These are phyloP conservation scores for Kodamaea sagamina DNA, from an alignment of 805 yeast genomes.

Conservation along the genomic window DNA sequence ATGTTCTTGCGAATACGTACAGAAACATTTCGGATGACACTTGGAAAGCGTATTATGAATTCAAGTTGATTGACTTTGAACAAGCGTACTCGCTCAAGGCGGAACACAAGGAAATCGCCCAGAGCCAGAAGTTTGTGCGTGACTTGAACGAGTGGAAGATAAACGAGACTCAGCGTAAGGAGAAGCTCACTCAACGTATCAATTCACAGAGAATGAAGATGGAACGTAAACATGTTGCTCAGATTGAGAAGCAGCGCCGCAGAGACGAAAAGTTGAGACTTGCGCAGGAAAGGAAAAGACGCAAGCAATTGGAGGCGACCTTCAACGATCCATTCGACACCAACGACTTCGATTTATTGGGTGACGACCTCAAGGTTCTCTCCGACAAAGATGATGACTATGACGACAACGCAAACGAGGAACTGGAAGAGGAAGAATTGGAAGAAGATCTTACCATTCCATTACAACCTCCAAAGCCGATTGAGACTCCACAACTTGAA, in stretches of 20 bases:
- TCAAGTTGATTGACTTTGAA: conserved; percentile 42
- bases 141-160: conserved; percentile 18
- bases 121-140: conserved; percentile 16
- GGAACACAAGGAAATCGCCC: conserved; percentile 19
- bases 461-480: conserved; percentile 21
- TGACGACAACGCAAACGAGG: conserved; percentile 10
- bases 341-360: conserved; percentile 12
- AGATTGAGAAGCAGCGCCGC: conserved; percentile 13
- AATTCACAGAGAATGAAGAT: conserved; percentile 13
- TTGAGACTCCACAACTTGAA: conserved; percentile 25
- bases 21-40: conserved; percentile 41
- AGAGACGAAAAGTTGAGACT: conserved; percentile 10
- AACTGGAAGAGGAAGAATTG: conserved; percentile 14
- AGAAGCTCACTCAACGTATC: conserved; percentile 13
- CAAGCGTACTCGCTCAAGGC: conserved; percentile 26
- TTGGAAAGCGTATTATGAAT: conserved; percentile 41
- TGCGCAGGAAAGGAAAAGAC: conserved; percentile 17
- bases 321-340: conserved; percentile 19
- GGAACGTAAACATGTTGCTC: conserved; percentile 11
- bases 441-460: conserved; percentile 14
- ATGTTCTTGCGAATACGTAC: conserved; percentile 40
- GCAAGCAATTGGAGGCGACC: conserved; percentile 16
- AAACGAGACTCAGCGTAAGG: conserved; percentile 18
- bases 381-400: conserved; percentile 5
- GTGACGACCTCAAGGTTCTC: conserved; percentile 9